phyloP scores from a whole-genome alignment of 164 flowering plant species.

The Saururus chinensis region DNA sequence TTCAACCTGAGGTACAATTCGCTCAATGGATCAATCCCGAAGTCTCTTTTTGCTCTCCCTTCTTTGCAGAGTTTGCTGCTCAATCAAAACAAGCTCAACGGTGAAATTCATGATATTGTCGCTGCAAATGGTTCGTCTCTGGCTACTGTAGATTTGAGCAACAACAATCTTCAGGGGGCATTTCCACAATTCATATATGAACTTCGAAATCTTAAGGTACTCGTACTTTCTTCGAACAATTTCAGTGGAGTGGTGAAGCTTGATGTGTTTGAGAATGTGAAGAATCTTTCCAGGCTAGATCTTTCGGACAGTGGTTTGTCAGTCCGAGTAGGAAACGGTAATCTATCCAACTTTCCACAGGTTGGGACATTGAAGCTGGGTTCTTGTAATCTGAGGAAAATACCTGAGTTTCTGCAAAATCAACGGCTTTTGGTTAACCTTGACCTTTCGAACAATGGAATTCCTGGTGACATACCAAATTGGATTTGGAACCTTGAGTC shows the following conservation, averaged over 20 bases:
- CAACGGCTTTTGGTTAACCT: constrained; percentile 16
- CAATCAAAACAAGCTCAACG: constrained; percentile 21
- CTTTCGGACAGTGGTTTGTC: constrained; percentile 26
- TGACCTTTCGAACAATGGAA: constrained; percentile 40
- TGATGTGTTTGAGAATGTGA: constrained; percentile 5
- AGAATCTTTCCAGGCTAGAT: constrained; percentile 21
- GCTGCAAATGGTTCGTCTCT: constrained; percentile 9
- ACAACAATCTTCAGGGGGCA: constrained; percentile 25
- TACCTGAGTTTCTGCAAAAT: constrained; percentile 26
- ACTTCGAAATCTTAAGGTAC: constrained; percentile 8
- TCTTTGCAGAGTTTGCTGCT: constrained; percentile 20
- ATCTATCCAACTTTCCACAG: constrained; percentile 10
- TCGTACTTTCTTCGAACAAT: constrained; percentile 24
- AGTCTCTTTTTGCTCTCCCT: constrained; percentile 29
- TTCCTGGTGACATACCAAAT: constrained; percentile 27
- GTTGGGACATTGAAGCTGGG: constrained; percentile 25
- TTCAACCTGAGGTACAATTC: constrained; percentile 25
- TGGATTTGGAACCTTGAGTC: constrained; percentile 28
- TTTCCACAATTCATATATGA: constrained; percentile 21
- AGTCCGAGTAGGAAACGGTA: not conserved
- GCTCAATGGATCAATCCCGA: constrained; percentile 30
- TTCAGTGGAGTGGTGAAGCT: constrained; percentile 20
- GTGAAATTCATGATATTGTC: constrained; percentile 12
- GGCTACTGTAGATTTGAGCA: constrained; percentile 13
- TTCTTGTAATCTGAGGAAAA: constrained; percentile 23